Evolutionary conservation across 2,329 filamentous ascomycete species (phyloP).

Genomic region (Penicillium sp.): DNA sequence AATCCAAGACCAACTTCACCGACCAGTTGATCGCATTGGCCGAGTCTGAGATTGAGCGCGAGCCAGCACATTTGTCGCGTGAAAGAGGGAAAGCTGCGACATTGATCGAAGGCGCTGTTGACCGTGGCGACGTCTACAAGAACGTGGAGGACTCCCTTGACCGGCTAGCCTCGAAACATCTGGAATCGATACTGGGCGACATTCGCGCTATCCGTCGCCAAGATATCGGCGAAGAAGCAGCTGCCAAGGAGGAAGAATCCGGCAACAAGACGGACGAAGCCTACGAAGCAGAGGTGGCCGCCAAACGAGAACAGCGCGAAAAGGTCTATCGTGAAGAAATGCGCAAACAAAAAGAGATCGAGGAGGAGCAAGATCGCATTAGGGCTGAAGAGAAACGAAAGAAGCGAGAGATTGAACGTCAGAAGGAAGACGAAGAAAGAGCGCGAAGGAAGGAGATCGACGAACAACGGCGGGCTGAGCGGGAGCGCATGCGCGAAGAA

Average conservation of each 20-base stretch:
- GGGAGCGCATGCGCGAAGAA: slow-evolving; percentile 52
- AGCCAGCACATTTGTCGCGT: slow-evolving; percentile 60
- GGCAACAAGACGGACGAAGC: slow-evolving; percentile 62
- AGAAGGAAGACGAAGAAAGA: slow-evolving; percentile 46
- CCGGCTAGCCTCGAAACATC: slow-evolving; percentile 53
- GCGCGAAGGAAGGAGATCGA: slow-evolving; percentile 52
- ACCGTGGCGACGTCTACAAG: slow-evolving; percentile 62
- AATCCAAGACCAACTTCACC: slow-evolving; percentile 53
- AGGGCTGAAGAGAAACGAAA: slow-evolving; percentile 44
- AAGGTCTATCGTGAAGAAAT: slow-evolving; percentile 50
- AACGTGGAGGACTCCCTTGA: slow-evolving; percentile 57
- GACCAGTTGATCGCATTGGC: slow-evolving; percentile 55
- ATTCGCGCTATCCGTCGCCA: slow-evolving; percentile 57
- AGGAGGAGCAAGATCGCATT: slow-evolving; percentile 42
- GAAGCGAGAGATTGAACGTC: slow-evolving; percentile 43
- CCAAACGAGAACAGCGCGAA: slow-evolving; percentile 53
- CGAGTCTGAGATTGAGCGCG: slow-evolving; percentile 61
- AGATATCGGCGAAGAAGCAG: slow-evolving; percentile 59
- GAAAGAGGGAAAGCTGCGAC: slow-evolving; percentile 62
- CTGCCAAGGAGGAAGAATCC: slow-evolving; percentile 52
- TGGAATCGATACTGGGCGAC: slow-evolving; percentile 53
- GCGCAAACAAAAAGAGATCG: slow-evolving; percentile 53
- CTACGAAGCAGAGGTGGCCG: slow-evolving; percentile 55
- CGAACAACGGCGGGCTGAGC: slow-evolving; percentile 49
- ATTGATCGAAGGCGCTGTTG: slow-evolving; percentile 62